A percentile compares a stretch with the other conserved stretches of the same genome.
These are phyloP conservation scores for Fusarium domesticum DNA, from an alignment of 2,329 filamentous ascomycete genomes.

Conservation along the genomic window DNA sequence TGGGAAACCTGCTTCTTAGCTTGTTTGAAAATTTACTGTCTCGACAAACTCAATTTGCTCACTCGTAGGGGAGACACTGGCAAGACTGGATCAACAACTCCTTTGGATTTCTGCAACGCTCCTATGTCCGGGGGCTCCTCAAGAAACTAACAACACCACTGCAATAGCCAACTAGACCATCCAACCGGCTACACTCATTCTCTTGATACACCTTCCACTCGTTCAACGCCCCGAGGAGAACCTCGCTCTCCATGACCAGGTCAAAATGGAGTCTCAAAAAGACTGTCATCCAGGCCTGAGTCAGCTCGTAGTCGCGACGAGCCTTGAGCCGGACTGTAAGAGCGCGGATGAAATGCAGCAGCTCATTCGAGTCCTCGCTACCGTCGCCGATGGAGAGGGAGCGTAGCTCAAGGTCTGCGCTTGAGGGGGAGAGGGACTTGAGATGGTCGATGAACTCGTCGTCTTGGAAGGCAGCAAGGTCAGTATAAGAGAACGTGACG, in stretches of 20 bases:
- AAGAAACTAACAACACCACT: conserved; percentile 82
- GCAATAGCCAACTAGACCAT: conserved; percentile 80
- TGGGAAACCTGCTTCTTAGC: neutral
- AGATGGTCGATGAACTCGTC: conserved; percentile 72
- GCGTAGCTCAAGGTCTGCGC: conserved; percentile 86
- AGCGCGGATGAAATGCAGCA: conserved; percentile 76
- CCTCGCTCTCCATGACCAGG: conserved; percentile 48
- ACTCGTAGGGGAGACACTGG: too few species aligned
- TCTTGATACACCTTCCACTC: conserved; percentile 73
- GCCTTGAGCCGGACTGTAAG: conserved; percentile 67
- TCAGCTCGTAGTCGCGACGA: conserved; percentile 84
- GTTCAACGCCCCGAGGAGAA: conserved; percentile 56
- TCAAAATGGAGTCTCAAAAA: conserved; percentile 78
- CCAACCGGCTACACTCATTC: conserved; percentile 66
- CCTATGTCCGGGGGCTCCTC: conserved; percentile 56
- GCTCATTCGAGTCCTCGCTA: conserved; percentile 60
- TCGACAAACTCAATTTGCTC: too few species aligned
- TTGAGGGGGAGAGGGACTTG: conserved; percentile 76
- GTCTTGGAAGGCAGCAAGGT: conserved; percentile 39
- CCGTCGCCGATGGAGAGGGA: conserved; percentile 58
- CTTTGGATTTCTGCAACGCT: conserved; percentile 3
- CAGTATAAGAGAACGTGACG: neutral
- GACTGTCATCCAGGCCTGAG: conserved; percentile 96
- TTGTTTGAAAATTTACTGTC: neutral
- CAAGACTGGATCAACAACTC: too few species aligned